Evolutionary conservation across 768 basidiomycete genomes (phyloP).

Genomic region (Boletus bicolor): DNA sequence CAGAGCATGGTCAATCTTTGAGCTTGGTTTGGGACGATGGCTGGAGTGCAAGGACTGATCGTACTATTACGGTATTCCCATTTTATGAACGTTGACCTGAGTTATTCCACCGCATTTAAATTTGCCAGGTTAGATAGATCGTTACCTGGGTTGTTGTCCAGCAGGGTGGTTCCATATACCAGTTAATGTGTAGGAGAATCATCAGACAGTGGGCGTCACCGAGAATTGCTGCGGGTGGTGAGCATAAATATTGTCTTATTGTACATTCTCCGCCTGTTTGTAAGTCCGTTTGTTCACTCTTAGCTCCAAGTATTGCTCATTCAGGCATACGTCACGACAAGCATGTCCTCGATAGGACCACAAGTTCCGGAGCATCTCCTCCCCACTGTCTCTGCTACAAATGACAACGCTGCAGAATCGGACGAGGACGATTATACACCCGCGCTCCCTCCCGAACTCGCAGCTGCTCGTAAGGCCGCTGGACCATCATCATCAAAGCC

Average conservation of each 20-base stretch:
- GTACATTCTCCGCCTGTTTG: no score
- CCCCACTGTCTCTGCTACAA: constrained; percentile 10
- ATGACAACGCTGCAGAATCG: constrained; percentile 29
- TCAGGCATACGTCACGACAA: background rate
- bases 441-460: constrained; percentile 69
- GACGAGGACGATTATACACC: constrained; percentile 71
- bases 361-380: constrained; percentile 51
- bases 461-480: constrained; percentile 39
- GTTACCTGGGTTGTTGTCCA: background rate
- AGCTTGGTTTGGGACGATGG: constrained; percentile 9
- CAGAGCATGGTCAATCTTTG: constrained; percentile 1
- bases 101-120: constrained; percentile 19
- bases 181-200: background rate
- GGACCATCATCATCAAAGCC: constrained; percentile 23
- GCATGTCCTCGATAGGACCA: constrained; percentile 56
- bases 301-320: background rate
- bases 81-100: constrained; percentile 18
- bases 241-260: background rate
- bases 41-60: constrained; percentile 11
- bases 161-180: background rate
- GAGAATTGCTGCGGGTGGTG: background rate
- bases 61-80: constrained; percentile 14
- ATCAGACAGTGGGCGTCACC: background rate
- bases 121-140: constrained; percentile 13
- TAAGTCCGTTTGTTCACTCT: no score